Conservation (phyloP, 768 basidiomycete genomes). For the Boletus sensibilis region DNA sequence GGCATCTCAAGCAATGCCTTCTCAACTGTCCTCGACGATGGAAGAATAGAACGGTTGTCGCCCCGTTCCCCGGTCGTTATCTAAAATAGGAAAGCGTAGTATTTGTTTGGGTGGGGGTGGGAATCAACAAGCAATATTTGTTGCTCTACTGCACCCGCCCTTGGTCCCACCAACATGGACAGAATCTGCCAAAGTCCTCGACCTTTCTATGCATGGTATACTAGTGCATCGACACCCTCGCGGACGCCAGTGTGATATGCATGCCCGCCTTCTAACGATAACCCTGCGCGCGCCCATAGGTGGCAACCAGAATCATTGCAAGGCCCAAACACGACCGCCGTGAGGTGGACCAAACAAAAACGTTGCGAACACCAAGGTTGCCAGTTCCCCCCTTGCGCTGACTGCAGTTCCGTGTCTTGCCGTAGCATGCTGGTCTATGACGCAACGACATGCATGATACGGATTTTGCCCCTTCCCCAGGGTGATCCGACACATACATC, state of each 20-base stretch:
- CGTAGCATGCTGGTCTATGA: too few relatives aligned
- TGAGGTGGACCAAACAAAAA: neutral
- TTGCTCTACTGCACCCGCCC: neutral
- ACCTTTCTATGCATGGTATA: too few relatives aligned
- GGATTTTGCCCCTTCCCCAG: neutral
- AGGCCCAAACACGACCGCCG: neutral
- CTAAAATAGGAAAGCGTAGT: slow-evolving; percentile 10
- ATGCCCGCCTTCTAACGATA: neutral
- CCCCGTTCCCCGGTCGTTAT: neutral
- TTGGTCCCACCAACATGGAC: neutral
- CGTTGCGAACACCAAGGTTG: neutral
- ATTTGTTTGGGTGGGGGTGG: neutral
- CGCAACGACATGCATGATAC: neutral
- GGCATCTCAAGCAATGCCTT: neutral
- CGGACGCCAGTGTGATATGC: too few relatives aligned
- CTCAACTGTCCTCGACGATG: neutral
- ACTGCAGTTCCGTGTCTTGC: neutral
- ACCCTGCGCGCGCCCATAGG: too few relatives aligned
- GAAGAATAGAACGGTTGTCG: neutral
- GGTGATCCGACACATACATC: neutral
- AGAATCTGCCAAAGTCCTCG: neutral
- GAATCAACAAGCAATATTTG: neutral
- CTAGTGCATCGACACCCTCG: neutral
- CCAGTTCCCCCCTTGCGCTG: neutral
- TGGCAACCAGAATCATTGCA: neutral